Conservation (phyloP, 768 basidiomycete species). For the Tulasnella calospora region DNA sequence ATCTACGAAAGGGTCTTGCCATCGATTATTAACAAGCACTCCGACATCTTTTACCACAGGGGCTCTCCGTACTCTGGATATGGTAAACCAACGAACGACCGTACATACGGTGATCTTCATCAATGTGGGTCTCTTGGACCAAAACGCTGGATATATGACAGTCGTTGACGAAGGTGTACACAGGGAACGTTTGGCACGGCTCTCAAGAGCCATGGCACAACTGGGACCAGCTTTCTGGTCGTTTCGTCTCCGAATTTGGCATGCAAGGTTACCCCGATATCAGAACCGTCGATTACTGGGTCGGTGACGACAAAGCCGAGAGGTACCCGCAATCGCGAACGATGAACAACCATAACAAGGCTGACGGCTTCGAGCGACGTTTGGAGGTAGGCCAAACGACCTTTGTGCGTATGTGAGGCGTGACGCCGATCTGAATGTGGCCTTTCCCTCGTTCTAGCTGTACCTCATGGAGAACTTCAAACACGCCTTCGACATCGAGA, state of each 20-base stretch:
- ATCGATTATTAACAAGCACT: conserved; percentile 57
- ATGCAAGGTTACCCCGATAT: conserved; percentile 89
- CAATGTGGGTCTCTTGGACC: conserved; percentile 69
- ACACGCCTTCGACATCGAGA: conserved; percentile 81
- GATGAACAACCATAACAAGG: conserved; percentile 86
- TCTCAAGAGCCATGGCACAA: conserved; percentile 90
- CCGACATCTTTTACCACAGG: conserved; percentile 74
- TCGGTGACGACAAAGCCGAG: conserved; percentile 66
- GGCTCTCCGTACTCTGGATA: conserved; percentile 82
- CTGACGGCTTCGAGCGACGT: conserved; percentile 76
- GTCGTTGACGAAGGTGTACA: background rate
- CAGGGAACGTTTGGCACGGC: conserved; percentile 91
- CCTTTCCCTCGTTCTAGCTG: conserved; percentile 44
- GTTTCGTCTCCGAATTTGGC: conserved; percentile 94
- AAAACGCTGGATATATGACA: background rate
- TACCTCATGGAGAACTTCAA: conserved; percentile 94
- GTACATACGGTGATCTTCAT: conserved; percentile 80
- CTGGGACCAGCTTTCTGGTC: conserved; percentile 83
- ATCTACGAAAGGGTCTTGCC: conserved; percentile 88
- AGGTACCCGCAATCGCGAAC: conserved; percentile 83
- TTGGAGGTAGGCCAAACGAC: conserved; percentile 52
- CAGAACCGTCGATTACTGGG: conserved; percentile 84
- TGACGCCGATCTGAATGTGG: background rate
- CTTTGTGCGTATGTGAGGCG: background rate
- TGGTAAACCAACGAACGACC: conserved; percentile 66